These are phyloP conservation scores for Abrus pulchellus DNA, from an alignment of 306 rosid genomes.

Conservation along the genomic window DNA sequence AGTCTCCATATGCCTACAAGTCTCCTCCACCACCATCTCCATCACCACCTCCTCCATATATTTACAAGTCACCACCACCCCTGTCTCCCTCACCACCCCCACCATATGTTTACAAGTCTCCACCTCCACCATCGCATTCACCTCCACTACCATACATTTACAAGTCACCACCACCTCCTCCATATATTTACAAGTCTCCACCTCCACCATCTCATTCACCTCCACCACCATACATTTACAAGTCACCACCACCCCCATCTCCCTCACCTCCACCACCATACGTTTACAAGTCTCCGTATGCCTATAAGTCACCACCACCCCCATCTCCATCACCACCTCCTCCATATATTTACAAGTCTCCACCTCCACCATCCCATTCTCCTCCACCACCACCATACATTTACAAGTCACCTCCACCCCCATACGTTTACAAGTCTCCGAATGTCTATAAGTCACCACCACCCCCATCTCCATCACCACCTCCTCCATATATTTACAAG, in stretches of 20 bases:
- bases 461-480: neutral
- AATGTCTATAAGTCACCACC: slow-evolving; percentile 36
- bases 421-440: slow-evolving; percentile 8
- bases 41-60: neutral
- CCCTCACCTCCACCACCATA: slow-evolving; percentile 15
- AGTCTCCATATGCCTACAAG: neutral
- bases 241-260: neutral
- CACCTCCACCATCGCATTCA: neutral
- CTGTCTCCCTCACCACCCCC: neutral
- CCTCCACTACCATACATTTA: neutral
- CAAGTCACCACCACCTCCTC: slow-evolving; percentile 25
- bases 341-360: neutral
- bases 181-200: neutral
- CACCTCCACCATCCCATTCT: neutral
- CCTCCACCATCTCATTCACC: neutral
- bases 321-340: slow-evolving; percentile 32
- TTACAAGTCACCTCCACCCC: slow-evolving; percentile 16
- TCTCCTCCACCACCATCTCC: slow-evolving; percentile 40
- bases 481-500: slow-evolving; percentile 30
- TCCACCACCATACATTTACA: slow-evolving; percentile 19
- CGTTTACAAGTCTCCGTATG: neutral
- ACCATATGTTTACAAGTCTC: slow-evolving; percentile 21
- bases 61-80: slow-evolving; percentile 10
- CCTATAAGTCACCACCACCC: neutral
- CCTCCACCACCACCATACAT: neutral